These are phyloP conservation scores for Ustanciosporium gigantosporum DNA, from an alignment of 1,284 basidiomycete genomes.

Conservation along the genomic window DNA sequence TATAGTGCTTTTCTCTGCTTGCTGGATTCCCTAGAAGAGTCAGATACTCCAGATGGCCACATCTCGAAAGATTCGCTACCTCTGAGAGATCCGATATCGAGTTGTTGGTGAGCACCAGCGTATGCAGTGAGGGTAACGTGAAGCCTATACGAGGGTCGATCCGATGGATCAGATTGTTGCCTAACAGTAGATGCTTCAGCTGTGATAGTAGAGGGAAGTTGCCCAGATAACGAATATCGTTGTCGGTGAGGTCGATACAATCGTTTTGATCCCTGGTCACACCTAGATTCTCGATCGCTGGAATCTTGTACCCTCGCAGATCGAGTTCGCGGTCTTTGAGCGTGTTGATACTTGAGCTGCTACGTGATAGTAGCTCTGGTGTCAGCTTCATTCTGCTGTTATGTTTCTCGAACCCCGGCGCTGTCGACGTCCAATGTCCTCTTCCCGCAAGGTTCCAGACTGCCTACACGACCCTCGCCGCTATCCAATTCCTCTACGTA, in stretches of 20 bases:
- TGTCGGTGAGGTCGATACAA: slow-evolving; percentile 94
- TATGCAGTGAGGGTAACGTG: slow-evolving; percentile 79
- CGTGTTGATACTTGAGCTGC: slow-evolving; percentile 79
- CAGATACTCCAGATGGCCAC: slow-evolving; percentile 78
- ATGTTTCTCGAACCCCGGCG: too few species aligned
- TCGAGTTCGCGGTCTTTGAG: slow-evolving; percentile 87
- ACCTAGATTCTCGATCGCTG: slow-evolving; percentile 97
- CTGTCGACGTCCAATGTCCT: too few species aligned
- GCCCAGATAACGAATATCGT: slow-evolving; percentile 83
- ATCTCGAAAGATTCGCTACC: slow-evolving; percentile 78
- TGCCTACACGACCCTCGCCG: background rate
- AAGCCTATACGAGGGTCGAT: slow-evolving; percentile 79
- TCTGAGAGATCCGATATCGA: slow-evolving; percentile 74
- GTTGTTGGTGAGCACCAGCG: slow-evolving; percentile 65
- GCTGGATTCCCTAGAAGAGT: slow-evolving; percentile 89
- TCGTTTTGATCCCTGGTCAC: slow-evolving; percentile 95
- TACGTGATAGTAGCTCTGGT: slow-evolving; percentile 81
- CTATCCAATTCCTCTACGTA: too few species aligned
- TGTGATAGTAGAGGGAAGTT: slow-evolving; percentile 82
- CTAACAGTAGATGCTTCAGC: slow-evolving; percentile 76
- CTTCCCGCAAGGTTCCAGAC: background rate
- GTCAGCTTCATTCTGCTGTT: slow-evolving; percentile 89
- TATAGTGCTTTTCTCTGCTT: slow-evolving; percentile 89
- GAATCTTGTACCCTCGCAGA: slow-evolving; percentile 76
- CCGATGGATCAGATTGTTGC: slow-evolving; percentile 83